Evolutionary conservation across 441 rosid species (phyloP), one percentile per base, ranked within the genome.

Genomic region (Bocquillonia castaneifolia): DNA sequence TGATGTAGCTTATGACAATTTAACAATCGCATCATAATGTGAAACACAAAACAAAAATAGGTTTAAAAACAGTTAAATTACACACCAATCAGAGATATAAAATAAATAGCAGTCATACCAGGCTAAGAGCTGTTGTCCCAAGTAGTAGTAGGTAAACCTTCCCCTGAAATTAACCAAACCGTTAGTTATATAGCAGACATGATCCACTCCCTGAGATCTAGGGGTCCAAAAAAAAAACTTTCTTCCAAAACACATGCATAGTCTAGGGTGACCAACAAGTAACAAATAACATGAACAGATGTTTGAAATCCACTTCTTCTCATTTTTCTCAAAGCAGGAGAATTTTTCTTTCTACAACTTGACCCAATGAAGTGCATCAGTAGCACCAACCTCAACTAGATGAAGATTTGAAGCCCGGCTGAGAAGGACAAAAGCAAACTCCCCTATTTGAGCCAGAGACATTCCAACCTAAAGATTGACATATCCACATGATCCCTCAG

Each of bases 401-500:
- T 82, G 92, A 78, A 91, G 93, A 84, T 93, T 93, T 77, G 97
- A 93, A 73, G 98, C 98, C 29, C 96, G 91, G 68, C 97, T 89
- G 67, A 93, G 90, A 67, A 93, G 92, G 79, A 93, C 97, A 79
- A 93, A 93, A 63, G 97, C 96, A 57, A 91, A 93, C 63, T 93
- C 98, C 66, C 98, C 98, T 69, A 93, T 93, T 77, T 93, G 97
- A 28, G 98, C 96, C 66, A 93, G 84, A 53, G 97, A 93, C 93
- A 93, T 83, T 67, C 98, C 98, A 75, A 88, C 98, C 98, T 93
- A 73, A 76, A 71, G 55, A 70, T 58, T 56, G 22, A 67, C n/a
- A 59, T 60, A 64, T 54, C 66, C 45, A 34, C 31, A 54, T 79
- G 77, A 22, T 10, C 42, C 40, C 68, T 58, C 39, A 45, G 5